These are phyloP conservation scores for Magnaporthiopsis rhizophila DNA, from an alignment of 2,329 filamentous ascomycete genomes.

Conservation along the genomic window DNA sequence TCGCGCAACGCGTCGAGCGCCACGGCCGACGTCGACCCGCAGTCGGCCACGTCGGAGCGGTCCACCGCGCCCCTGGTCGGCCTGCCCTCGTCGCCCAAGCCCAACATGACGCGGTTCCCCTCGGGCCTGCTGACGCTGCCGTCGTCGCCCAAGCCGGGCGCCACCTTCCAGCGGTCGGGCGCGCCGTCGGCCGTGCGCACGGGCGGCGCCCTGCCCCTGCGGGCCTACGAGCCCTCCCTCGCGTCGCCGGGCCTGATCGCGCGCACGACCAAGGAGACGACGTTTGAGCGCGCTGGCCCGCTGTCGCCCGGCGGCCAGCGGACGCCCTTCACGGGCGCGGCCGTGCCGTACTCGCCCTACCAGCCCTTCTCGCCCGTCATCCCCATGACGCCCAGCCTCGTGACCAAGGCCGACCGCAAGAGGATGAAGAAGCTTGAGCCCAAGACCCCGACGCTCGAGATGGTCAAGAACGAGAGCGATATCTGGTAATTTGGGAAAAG, in stretches of 20 bases:
- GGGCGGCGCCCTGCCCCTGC: slow-evolving; percentile 49
- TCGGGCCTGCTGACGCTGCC: slow-evolving; percentile 34
- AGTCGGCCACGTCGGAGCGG: slow-evolving; percentile 43
- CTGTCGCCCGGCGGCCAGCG: slow-evolving; percentile 48
- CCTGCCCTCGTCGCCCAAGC: slow-evolving; percentile 43
- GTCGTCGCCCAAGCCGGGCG: slow-evolving; percentile 36
- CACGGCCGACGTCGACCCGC: slow-evolving; percentile 36
- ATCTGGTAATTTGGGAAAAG: slow-evolving; percentile 42
- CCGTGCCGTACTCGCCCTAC: slow-evolving; percentile 68
- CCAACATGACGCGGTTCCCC: slow-evolving; percentile 29
- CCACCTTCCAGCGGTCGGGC: slow-evolving; percentile 40
- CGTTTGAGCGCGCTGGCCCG: slow-evolving; percentile 49
- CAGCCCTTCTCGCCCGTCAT: slow-evolving; percentile 71
- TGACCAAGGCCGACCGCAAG: slow-evolving; percentile 64
- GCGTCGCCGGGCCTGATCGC: slow-evolving; percentile 37
- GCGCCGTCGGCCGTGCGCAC: slow-evolving; percentile 48
- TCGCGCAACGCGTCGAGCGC: slow-evolving; percentile 30
- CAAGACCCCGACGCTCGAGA: slow-evolving; percentile 53
- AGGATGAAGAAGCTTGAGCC: slow-evolving; percentile 56
- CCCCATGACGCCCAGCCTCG: slow-evolving; percentile 67
- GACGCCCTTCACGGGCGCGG: slow-evolving; percentile 53
- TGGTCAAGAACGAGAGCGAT: slow-evolving; percentile 56
- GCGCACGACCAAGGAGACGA: slow-evolving; percentile 51
- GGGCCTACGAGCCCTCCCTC: slow-evolving; percentile 52
- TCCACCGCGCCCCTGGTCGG: slow-evolving; percentile 44